Conservation (phyloP, 768 basidiomycete genomes). For the Ramaria rubella region DNA sequence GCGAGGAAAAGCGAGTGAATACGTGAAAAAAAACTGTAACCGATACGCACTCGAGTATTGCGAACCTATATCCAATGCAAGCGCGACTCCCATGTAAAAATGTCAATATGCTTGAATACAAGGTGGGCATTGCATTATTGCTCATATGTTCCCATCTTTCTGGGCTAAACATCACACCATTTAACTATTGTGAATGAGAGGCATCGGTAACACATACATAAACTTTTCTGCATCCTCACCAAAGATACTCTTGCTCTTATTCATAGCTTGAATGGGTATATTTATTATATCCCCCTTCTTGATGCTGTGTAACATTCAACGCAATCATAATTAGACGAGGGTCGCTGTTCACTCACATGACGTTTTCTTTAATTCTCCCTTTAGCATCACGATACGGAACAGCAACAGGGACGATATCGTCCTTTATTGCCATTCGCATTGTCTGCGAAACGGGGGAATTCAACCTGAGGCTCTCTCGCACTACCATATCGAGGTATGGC, state of each 20-base stretch:
- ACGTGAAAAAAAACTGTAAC: not conserved
- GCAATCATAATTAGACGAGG: not conserved
- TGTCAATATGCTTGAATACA: slow-evolving; percentile 48
- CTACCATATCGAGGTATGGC: slow-evolving; percentile 54
- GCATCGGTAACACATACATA: slow-evolving; percentile 29
- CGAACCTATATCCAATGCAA: slow-evolving; percentile 58
- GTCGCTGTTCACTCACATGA: slow-evolving; percentile 13
- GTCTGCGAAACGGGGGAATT: slow-evolving; percentile 53
- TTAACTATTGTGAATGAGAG: not conserved
- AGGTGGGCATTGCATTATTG: slow-evolving; percentile 38
- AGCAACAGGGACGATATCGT: slow-evolving; percentile 47
- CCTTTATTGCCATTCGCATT: slow-evolving; percentile 40
- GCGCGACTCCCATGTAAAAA: slow-evolving; percentile 55
- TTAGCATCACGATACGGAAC: slow-evolving; percentile 23
- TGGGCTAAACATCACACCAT: slow-evolving; percentile 31
- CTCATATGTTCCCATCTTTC: slow-evolving; percentile 44
- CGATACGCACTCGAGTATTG: slow-evolving; percentile 48
- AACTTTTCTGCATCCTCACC: slow-evolving; percentile 61
- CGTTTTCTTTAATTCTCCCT: slow-evolving; percentile 10
- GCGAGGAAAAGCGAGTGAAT: not conserved
- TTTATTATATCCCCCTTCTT: slow-evolving; percentile 49
- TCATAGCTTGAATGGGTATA: slow-evolving; percentile 54
- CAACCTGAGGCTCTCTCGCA: slow-evolving; percentile 51
- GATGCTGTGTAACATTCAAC: slow-evolving; percentile 21
- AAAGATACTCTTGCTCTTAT: slow-evolving; percentile 50